Evolutionary conservation across 2,329 filamentous ascomycete species (phyloP).

Genomic region (Botrytis tulipae): DNA sequence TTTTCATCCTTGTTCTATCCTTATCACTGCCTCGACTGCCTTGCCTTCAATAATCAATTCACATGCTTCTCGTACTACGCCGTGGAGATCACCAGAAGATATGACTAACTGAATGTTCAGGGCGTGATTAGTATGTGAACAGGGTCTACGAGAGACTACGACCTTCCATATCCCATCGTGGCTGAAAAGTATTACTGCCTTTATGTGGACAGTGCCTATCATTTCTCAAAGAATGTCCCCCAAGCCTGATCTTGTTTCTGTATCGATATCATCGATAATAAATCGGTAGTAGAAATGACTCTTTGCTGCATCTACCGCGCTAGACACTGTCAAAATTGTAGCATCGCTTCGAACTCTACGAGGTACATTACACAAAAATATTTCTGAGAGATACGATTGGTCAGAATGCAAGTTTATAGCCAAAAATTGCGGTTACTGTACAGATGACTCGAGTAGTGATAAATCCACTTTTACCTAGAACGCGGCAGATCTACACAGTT

Average conservation of each 20-base stretch:
- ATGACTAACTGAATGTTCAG: slow-evolving; percentile 4
- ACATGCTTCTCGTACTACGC: slow-evolving; percentile 3
- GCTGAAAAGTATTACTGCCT: background rate
- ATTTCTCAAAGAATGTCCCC: background rate
- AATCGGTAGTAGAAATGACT: slow-evolving; percentile 17
- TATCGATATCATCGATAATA: slow-evolving; percentile 1
- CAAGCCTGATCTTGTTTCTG: slow-evolving; percentile 1
- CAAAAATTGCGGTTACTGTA: slow-evolving; percentile 11
- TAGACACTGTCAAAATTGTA: slow-evolving; percentile 4
- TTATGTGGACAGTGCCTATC: background rate
- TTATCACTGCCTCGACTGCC: background rate
- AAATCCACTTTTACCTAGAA: slow-evolving; percentile 15
- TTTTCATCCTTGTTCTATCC: background rate
- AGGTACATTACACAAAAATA: background rate
- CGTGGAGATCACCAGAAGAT: slow-evolving; percentile 6
- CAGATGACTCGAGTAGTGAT: slow-evolving; percentile 5
- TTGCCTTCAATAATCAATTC: slow-evolving; percentile 2
- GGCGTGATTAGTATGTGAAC: background rate
- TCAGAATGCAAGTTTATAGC: background rate
- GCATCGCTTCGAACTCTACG: background rate
- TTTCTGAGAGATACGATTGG: background rate
- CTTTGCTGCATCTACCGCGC: slow-evolving; percentile 13
- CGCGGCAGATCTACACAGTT: slow-evolving; percentile 20
- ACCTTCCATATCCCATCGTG: background rate
- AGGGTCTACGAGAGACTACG: background rate